Evolutionary conservation across 371 early-diverging fungal species (phyloP), one percentile per base, ranked within the genome.

Genomic region (Cokeromyces recurvatus): DNA sequence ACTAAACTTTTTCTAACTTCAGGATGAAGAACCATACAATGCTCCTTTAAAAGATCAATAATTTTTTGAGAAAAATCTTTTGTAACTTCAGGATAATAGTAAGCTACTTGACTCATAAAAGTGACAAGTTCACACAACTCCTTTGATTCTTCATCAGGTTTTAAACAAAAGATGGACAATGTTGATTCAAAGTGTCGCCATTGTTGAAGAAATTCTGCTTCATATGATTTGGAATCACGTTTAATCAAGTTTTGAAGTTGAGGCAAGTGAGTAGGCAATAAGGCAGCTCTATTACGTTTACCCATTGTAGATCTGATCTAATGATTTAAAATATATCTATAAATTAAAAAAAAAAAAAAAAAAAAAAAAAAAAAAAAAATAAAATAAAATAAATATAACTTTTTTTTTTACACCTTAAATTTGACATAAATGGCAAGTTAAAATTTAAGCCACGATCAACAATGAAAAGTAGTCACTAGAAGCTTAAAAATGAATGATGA

Each of bases 181-280:
- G 79, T 78, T 2, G 92, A 84, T 59, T 94, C 87, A 68, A 86
- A 95, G 67, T 96, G 95, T 41, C 90, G 77, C 63, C 83, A 84
- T 73, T 97, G 98, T 68, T 90, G 94, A 40, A 79, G 60, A 59
- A 97, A 97, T 71, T 97, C 98, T 29, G 92, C 90, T 48, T 78
- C 74, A 77, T 97, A 97, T 8, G 95, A 94, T 48, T 64, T 62
- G 10, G 93, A 84, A 67, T 97, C 98, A 39, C 97, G 76, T 67
- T 93, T 93, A 62, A 97, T 92, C 38, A 95, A 81, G 71, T 97
- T 97, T 75, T 97, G 98, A 46, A 97, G 79, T 71, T 97, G 97
- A 32, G 97, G 95, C 41, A 96, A 76, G 74, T 97, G 95, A 36
- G 73, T 86, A 11, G 85, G 84, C 59, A 89, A 67, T 56, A 83